Base-by-base conservation (phyloP, 257 asterid species). In the Solanum lycopersicoides region DNA sequence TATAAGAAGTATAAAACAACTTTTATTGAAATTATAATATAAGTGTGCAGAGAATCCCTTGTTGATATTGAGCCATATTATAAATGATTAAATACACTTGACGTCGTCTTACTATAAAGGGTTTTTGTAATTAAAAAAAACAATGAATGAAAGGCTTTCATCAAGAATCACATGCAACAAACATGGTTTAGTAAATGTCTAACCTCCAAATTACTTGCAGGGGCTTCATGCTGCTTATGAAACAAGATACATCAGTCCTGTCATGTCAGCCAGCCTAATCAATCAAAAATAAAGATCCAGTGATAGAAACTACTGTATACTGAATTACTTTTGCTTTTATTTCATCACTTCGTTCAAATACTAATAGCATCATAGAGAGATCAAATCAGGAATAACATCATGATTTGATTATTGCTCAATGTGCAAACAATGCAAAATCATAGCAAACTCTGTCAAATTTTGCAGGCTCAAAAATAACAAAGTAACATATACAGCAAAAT, bases 191-290 rank as follows among this genome's bases (percentile, higher is more conserved):
- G 42, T 21, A 16, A 88, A 88, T 85, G 65, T 86, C 96, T 90
- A 37, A 96, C 99, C 99, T 94, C 93, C 18, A 92, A 76, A 82
- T 37, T 93, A 45, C 88, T 89, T 75, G 95, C 86, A 4, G 95
- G 92, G 88, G 88, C 92, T 85, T 86, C 80, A 65, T 85, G 89
- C 98, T 94, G 96, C 94, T 92, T 34, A 88, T 83, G 39, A 89
- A 88, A 91, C 90, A 85, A 92, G 88, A 90, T 86, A 88, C 59
- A 89, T 88, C 92, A 91, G 91, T 89, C 93, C 90, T 88, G 91
- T 91, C 89, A 88, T 88, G 91, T 91, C 88, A 89, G 93, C 90
- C 91, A 91, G 88, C 86, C 80, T 72, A 92, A 88, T 87, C 84
- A 89, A 89, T 86, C 83, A 90, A 86, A 88, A 88, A 84, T 83